Conservation (phyloP, 2,329 filamentous ascomycete genomes). For the Exophiala xenobiotica region DNA sequence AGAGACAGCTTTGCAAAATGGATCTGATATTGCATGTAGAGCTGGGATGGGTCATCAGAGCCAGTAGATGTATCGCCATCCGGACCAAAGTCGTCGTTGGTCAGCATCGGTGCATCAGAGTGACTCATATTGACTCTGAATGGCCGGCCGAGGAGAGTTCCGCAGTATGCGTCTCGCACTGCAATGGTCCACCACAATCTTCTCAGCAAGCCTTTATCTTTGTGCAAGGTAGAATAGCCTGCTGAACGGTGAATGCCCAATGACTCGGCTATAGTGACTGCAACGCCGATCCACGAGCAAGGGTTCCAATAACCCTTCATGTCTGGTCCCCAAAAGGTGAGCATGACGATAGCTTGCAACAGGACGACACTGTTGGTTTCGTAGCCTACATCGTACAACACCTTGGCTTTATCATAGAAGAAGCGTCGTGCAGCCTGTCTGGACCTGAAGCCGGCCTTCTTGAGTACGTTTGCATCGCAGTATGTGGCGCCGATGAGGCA, state of each 20-base stretch:
- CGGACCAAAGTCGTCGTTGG: constrained; percentile 11
- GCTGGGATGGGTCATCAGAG: constrained; percentile 1
- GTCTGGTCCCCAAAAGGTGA: constrained; percentile 33
- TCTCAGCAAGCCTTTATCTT: constrained; percentile 16
- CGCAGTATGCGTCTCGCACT: constrained; percentile 21
- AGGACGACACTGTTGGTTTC: constrained; percentile 31
- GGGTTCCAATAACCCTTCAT: constrained; percentile 34
- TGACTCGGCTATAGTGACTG: constrained; percentile 32
- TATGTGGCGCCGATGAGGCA: constrained; percentile 30
- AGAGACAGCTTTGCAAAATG: constrained; percentile 13
- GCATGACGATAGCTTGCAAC: constrained; percentile 31
- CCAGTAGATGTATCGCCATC: neutral
- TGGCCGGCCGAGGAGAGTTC: constrained; percentile 15
- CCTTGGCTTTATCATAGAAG: constrained; percentile 33
- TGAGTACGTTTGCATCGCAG: constrained; percentile 27
- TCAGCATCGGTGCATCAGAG: constrained; percentile 12
- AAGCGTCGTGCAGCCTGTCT: constrained; percentile 31
- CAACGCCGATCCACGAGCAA: constrained; percentile 31
- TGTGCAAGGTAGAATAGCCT: constrained; percentile 1
- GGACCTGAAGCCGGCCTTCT: constrained; percentile 28
- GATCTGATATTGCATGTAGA: constrained; percentile 14
- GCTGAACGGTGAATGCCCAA: constrained; percentile 32
- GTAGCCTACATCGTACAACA: constrained; percentile 34
- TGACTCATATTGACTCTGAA: constrained; percentile 19
- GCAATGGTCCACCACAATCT: constrained; percentile 30